Base-by-base conservation (phyloP, 2,329 filamentous ascomycete species). In the Fusarium nelsonii region DNA sequence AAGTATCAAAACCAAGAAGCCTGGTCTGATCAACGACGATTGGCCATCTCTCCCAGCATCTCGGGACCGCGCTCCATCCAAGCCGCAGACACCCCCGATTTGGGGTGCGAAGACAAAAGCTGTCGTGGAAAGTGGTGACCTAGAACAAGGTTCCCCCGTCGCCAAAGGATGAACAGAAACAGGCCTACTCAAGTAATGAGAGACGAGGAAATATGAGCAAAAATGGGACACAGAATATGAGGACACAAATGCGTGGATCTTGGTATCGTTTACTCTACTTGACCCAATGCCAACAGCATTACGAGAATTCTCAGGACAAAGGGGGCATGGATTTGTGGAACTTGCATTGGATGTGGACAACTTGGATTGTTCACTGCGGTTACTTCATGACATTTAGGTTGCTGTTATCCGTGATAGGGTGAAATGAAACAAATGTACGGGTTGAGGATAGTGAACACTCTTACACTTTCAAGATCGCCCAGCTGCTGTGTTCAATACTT, bases 21-120 rank as follows among this genome's bases (percentile, higher is more conserved):
- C 65, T 34, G 61, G 57, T 2, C 37, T 74, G 34, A 70, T 69
- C 52, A 69, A 57, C 10, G 66, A 75, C 1, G 70, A 76, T 15
- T 78, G 74, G 72, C 74, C 74, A 20, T 74, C 64, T 8, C 55
- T 76, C 37, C 71, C 71, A 28, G 62, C 56, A 36, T 70, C 73
- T 46, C 72, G 73, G 16, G 71, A 74, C n/a, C 69, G 72, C 10
- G 74, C 73, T 6, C 46, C 40, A 15, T 68, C 73, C 32, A 72
- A 71, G 45, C 30, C 72, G 8, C 60, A 68, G 23, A 64, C 73
- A 45, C 63, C 71, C 14, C 65, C 61, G 11, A 41, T 71, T 26
- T 75, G 73, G 73, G 62, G 57, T 32, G 39, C 41, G 28, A 74
- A 67, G 37, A 70, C 60, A 40, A 72, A 70, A 52, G 32, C 43